A percentile compares a stretch with the other conserved stretches of the same genome.
phyloP scores from a whole-genome alignment of 225 moss, liverwort and hornwort genomes.

The Anthoceros angustus region DNA sequence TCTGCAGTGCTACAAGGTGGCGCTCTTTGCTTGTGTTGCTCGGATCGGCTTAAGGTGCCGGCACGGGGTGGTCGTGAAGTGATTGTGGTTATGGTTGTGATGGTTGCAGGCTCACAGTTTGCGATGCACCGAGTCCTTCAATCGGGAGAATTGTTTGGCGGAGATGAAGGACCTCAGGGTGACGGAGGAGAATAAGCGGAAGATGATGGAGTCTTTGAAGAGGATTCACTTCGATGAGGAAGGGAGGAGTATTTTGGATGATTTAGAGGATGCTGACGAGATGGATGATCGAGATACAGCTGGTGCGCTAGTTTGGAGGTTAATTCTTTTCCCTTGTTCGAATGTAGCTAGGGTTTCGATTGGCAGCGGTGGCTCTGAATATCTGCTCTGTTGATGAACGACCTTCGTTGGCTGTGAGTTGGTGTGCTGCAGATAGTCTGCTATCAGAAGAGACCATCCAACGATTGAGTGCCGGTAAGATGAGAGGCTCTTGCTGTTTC shows the following conservation, averaged over 20 bases:
- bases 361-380: background rate
- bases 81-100: background rate
- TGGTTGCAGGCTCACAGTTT: constrained; percentile 65
- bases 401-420: constrained; percentile 17
- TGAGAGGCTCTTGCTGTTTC: constrained; percentile 9
- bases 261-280: constrained; percentile 20
- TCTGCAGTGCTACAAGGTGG: constrained; percentile 86
- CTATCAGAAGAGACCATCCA: constrained; percentile 45
- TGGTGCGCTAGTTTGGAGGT: background rate
- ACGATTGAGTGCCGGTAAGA: constrained; percentile 33
- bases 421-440: constrained; percentile 27
- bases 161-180: constrained; percentile 63
- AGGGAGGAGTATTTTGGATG: constrained; percentile 82
- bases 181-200: constrained; percentile 50
- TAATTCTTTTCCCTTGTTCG: background rate
- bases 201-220: constrained; percentile 66
- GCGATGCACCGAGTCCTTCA: constrained; percentile 85
- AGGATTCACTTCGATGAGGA: constrained; percentile 82
- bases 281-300: constrained; percentile 18
- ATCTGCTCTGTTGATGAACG: background rate
- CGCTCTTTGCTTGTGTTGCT: background rate
- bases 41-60: background rate
- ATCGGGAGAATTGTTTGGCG: constrained; percentile 64
- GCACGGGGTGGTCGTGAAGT: background rate
- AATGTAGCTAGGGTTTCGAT: background rate